Evolutionary conservation across 495 filamentous ascomycete genomes (phyloP).

Genomic region (Penicillium coffeae): DNA sequence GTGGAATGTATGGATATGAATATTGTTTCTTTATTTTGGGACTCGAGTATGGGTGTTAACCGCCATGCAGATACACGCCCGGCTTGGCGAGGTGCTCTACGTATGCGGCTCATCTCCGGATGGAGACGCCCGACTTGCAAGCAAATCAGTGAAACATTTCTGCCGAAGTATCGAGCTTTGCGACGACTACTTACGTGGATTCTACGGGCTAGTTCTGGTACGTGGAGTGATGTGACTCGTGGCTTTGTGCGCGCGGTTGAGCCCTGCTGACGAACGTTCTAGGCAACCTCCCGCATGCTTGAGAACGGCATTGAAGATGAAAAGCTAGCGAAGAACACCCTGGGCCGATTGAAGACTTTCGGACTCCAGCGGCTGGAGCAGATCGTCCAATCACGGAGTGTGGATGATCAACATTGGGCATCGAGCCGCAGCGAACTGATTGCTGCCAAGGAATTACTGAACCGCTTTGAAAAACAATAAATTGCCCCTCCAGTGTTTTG

Average conservation of each 20-base stretch:
- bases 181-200: slow-evolving; percentile 85
- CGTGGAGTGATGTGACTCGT: slow-evolving; percentile 13
- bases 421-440: slow-evolving; percentile 71
- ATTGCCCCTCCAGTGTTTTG: slow-evolving; percentile 1
- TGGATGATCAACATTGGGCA: slow-evolving; percentile 57
- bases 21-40: slow-evolving; percentile 2
- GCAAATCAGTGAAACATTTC: slow-evolving; percentile 75
- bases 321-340: slow-evolving; percentile 38
- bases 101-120: slow-evolving; percentile 55
- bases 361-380: slow-evolving; percentile 72
- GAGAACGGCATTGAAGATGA: slow-evolving; percentile 8
- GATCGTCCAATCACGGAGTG: slow-evolving; percentile 61
- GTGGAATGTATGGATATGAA: slow-evolving; percentile 70
- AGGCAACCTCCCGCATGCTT: slow-evolving; percentile 23
- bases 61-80: slow-evolving; percentile 69
- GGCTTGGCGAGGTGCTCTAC: slow-evolving; percentile 77
- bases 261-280: neutral
- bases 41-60: slow-evolving; percentile 1
- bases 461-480: slow-evolving; percentile 26
- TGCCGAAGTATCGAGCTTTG: slow-evolving; percentile 90
- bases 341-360: slow-evolving; percentile 65
- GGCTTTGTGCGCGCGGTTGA: neutral
- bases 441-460: slow-evolving; percentile 71
- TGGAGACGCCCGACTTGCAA: slow-evolving; percentile 47
- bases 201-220: slow-evolving; percentile 85